Percentiles rank a stretch among this genome's conserved stretches.
These are phyloP conservation scores for Trichoderma pleuroti DNA, from an alignment of 2,329 filamentous ascomycete species.

Conservation along the genomic window DNA sequence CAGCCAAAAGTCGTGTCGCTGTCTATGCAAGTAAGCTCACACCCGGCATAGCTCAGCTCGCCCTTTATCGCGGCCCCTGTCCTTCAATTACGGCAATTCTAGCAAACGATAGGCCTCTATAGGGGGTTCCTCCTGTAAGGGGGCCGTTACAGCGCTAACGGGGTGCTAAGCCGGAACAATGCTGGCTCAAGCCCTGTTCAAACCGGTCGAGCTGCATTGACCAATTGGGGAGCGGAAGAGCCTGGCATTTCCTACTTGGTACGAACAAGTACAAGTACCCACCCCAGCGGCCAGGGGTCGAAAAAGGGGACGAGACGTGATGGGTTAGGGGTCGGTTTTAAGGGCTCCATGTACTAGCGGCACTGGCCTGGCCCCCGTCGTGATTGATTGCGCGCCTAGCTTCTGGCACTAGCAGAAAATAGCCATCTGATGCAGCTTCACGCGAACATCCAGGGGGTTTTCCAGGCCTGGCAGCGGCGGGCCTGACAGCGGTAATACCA, in stretches of 20 bases:
- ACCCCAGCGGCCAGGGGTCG: neutral
- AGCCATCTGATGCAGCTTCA: neutral
- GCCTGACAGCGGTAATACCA: constrained; percentile 5
- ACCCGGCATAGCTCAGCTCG: neutral
- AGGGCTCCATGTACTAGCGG: constrained; percentile 14
- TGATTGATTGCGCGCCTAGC: neutral
- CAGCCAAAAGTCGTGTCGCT: neutral
- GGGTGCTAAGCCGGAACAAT: neutral
- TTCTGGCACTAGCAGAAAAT: neutral
- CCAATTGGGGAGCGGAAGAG: neutral
- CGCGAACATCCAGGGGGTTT: constrained; percentile 1
- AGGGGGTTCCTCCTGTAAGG: neutral
- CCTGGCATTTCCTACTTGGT: constrained; percentile 3
- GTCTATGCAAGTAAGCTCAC: neutral
- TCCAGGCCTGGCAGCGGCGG: neutral
- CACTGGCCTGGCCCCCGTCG: neutral
- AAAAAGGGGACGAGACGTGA: constrained; percentile 9
- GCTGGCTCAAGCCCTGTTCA: neutral
- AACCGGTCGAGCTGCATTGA: neutral
- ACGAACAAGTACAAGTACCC: neutral
- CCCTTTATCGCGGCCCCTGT: constrained; percentile 11
- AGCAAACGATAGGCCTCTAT: constrained; percentile 6
- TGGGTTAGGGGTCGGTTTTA: constrained; percentile 16
- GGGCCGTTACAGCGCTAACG: neutral
- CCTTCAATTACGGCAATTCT: constrained; percentile 18